These are phyloP conservation scores for Fusarium sublunatum DNA, from an alignment of 2,329 filamentous ascomycete genomes.

Conservation along the genomic window DNA sequence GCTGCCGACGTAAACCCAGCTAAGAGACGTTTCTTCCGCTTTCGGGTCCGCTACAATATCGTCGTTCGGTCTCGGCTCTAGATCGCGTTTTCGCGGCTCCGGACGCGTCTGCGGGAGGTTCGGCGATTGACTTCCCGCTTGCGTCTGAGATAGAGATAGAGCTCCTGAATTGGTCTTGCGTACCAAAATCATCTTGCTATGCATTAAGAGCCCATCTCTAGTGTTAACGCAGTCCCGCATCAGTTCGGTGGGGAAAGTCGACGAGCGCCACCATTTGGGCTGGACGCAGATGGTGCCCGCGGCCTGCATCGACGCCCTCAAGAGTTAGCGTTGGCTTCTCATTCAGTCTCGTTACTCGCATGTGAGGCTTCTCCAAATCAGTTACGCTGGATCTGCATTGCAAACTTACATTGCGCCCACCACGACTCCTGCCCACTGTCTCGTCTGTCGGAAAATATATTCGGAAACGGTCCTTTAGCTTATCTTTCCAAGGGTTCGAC, in stretches of 20 bases:
- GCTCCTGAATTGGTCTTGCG: slow-evolving; percentile 38
- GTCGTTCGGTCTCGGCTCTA: slow-evolving; percentile 8
- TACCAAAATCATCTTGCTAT: slow-evolving; percentile 81
- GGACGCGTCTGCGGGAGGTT: slow-evolving; percentile 24
- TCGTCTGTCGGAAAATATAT: slow-evolving; percentile 84
- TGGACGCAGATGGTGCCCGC: slow-evolving; percentile 88
- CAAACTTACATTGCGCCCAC: slow-evolving; percentile 64
- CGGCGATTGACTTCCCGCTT: slow-evolving; percentile 31
- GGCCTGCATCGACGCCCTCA: slow-evolving; percentile 59
- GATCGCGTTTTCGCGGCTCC: slow-evolving; percentile 26
- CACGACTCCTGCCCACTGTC: slow-evolving; percentile 74
- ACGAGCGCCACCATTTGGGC: slow-evolving; percentile 75
- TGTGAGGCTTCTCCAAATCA: slow-evolving; percentile 28
- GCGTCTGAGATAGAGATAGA: slow-evolving; percentile 16
- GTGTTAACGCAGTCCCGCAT: slow-evolving; percentile 81
- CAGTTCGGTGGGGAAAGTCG: slow-evolving; percentile 76
- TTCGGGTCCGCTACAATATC: slow-evolving; percentile 32
- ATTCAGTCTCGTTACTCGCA: slow-evolving; percentile 28
- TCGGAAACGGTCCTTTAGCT: slow-evolving; percentile 65
- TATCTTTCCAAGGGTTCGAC: slow-evolving; percentile 34
- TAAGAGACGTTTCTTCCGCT: slow-evolving; percentile 47
- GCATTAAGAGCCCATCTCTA: slow-evolving; percentile 80
- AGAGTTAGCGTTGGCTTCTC: slow-evolving; percentile 39
- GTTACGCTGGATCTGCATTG: slow-evolving; percentile 29
- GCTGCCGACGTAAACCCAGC: slow-evolving; percentile 89